phyloP scores from a whole-genome alignment of 768 basidiomycete species.

The Naematelia encephala region DNA sequence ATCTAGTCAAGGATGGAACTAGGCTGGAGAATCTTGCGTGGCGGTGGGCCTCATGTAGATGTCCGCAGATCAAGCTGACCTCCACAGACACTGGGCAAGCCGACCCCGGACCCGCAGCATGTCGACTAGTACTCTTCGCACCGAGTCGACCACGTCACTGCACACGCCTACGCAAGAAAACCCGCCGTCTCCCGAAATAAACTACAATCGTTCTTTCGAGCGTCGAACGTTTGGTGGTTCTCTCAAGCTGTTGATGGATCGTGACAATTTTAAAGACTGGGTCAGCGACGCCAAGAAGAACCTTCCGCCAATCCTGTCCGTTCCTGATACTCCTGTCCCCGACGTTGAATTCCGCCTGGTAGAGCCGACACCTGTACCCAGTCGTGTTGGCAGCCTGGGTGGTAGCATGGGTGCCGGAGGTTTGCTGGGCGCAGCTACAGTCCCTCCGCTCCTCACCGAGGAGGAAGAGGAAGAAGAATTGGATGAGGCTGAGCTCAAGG shows the following conservation, averaged over 20 bases:
- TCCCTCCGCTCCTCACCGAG: slow-evolving; percentile 22
- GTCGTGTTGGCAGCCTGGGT: slow-evolving; percentile 45
- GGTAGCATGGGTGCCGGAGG: slow-evolving; percentile 32
- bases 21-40: slow-evolving; percentile 45
- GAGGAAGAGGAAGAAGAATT: slow-evolving; percentile 29
- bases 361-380: slow-evolving; percentile 49
- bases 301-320: slow-evolving; percentile 24
- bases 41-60: slow-evolving; percentile 18
- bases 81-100: slow-evolving; percentile 21
- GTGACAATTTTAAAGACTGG: slow-evolving; percentile 46
- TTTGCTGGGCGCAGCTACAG: slow-evolving; percentile 11
- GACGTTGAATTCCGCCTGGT: slow-evolving; percentile 44
- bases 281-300: slow-evolving; percentile 37
- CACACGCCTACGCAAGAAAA: slow-evolving; percentile 8
- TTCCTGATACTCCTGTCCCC: slow-evolving; percentile 39
- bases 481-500: slow-evolving; percentile 13
- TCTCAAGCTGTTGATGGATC: slow-evolving; percentile 35
- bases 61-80: neutral
- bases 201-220: slow-evolving; percentile 24
- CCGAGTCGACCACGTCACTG: slow-evolving; percentile 8
- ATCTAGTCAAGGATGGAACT: slow-evolving; percentile 44
- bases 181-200: slow-evolving; percentile 6
- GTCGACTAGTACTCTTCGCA: neutral
- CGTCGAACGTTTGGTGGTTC: slow-evolving; percentile 34
- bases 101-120: neutral